Conservation (phyloP, 2,329 filamentous ascomycete genomes). For the Botryotinia calthae region DNA sequence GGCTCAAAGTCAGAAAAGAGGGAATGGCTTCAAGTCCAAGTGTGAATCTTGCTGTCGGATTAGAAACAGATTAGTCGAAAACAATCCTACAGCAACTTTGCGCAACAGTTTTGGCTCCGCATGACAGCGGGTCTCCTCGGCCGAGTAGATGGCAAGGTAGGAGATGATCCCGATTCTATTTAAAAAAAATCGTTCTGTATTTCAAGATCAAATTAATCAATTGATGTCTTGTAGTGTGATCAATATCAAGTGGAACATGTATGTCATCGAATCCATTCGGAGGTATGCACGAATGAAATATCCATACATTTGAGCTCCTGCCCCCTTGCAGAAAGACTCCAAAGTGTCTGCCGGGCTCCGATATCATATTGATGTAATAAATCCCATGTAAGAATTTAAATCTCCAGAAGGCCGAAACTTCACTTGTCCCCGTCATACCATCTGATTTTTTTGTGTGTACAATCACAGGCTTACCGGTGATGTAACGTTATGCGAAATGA, state of each 20-base stretch:
- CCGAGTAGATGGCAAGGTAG: no score
- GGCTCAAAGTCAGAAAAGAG: neutral
- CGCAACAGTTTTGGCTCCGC: neutral
- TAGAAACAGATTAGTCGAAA: neutral
- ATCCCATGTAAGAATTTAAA: neutral
- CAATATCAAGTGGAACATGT: neutral
- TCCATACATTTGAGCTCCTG: neutral
- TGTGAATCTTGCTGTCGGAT: neutral
- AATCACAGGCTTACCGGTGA: neutral
- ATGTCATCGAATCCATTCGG: neutral
- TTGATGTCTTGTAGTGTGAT: neutral
- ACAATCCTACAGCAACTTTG: neutral
- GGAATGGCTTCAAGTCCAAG: neutral
- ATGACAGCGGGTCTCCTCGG: neutral
- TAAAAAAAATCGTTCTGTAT: rapidly evolving
- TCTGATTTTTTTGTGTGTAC: neutral
- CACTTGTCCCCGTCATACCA: neutral
- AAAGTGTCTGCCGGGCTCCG: neutral
- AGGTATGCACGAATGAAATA: neutral
- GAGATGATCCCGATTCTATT: neutral
- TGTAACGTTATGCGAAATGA: neutral
- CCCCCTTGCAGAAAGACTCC: no score
- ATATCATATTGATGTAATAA: neutral
- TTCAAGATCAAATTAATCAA: neutral
- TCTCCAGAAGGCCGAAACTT: neutral